These are phyloP conservation scores for Uronychia binucleata DNA, from an alignment of 73 alveolate species.

Conservation along the genomic window DNA sequence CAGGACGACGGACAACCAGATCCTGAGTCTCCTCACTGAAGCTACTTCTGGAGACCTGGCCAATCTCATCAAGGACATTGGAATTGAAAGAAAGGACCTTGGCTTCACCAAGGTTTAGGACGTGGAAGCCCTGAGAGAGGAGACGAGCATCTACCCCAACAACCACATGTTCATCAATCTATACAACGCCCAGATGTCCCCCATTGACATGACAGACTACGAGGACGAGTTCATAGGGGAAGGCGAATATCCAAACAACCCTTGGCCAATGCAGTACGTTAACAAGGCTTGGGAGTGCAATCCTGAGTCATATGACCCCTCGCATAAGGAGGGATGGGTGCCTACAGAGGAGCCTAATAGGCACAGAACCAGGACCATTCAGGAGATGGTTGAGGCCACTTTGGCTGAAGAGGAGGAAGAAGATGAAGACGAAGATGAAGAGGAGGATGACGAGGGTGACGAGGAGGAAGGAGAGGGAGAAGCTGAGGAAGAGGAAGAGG, in stretches of 20 bases:
- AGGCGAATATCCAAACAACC: slow-evolving; percentile 7
- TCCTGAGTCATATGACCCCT: background rate
- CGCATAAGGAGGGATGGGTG: background rate
- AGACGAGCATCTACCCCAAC: slow-evolving; percentile 9
- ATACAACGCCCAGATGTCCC: slow-evolving; percentile 39
- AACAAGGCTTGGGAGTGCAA: background rate
- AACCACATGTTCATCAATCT: slow-evolving; percentile 29
- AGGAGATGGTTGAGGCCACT: background rate
- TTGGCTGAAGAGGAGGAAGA: slow-evolving; percentile 56
- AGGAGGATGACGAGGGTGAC: slow-evolving; percentile 47
- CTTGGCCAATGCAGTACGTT: background rate
- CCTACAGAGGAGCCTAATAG: background rate
- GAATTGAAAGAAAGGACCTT: slow-evolving; percentile 31
- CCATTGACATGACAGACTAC: slow-evolving; percentile 70
- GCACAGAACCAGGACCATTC: background rate
- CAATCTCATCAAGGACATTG: slow-evolving; percentile 47
- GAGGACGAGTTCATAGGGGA: slow-evolving; percentile 37
- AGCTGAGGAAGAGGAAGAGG: slow-evolving; percentile 60
- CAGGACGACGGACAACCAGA: slow-evolving; percentile 18
- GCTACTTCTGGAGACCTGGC: slow-evolving; percentile 41
- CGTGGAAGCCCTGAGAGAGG: slow-evolving; percentile 25
- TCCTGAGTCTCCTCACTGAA: slow-evolving; percentile 30
- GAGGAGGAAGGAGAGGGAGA: slow-evolving; percentile 58
- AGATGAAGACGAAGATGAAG: slow-evolving; percentile 48
- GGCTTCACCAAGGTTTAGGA: slow-evolving; percentile 45